Percentiles rank a stretch among this genome's conserved stretches.
These are phyloP conservation scores for Aphanomyces euteiches DNA, from an alignment of 352 stramenopile genomes.

Conservation along the genomic window DNA sequence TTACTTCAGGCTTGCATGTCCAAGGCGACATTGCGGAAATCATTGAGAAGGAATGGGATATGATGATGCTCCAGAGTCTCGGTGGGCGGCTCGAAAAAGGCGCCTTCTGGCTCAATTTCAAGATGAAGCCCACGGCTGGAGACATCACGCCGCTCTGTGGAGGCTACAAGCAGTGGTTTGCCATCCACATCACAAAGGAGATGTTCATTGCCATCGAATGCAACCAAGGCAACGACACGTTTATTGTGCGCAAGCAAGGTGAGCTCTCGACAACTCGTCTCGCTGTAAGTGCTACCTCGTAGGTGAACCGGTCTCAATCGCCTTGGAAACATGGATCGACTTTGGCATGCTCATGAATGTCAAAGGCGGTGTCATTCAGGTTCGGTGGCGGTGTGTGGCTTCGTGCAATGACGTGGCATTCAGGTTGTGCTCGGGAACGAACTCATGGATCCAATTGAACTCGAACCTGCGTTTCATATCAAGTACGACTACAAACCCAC, in stretches of 20 bases:
- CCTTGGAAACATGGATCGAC: not conserved
- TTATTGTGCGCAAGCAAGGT: not conserved
- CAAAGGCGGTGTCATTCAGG: not conserved
- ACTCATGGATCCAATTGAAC: not conserved
- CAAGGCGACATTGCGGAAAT: not conserved
- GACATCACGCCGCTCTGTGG: not conserved
- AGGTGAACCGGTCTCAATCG: not conserved
- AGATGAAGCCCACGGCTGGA: not conserved
- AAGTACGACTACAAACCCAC: not conserved
- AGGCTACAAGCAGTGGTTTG: not conserved
- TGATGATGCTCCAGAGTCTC: not conserved
- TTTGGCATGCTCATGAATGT: conserved; percentile 1
- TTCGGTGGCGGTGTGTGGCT: not conserved
- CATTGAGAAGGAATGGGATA: not conserved
- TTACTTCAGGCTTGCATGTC: not conserved
- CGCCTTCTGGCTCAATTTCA: not conserved
- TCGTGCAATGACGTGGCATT: not conserved
- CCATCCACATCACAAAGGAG: conserved; percentile 6
- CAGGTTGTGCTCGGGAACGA: conserved; percentile 2
- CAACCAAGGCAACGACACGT: conserved; percentile 12
- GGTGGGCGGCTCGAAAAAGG: conserved; percentile 13
- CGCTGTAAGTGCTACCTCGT: not conserved
- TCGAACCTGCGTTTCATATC: not conserved
- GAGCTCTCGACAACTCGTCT: too few species aligned
- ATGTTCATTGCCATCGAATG: not conserved